Conservation (phyloP, 306 rosid genomes). For the Trifolium dubium region DNA sequence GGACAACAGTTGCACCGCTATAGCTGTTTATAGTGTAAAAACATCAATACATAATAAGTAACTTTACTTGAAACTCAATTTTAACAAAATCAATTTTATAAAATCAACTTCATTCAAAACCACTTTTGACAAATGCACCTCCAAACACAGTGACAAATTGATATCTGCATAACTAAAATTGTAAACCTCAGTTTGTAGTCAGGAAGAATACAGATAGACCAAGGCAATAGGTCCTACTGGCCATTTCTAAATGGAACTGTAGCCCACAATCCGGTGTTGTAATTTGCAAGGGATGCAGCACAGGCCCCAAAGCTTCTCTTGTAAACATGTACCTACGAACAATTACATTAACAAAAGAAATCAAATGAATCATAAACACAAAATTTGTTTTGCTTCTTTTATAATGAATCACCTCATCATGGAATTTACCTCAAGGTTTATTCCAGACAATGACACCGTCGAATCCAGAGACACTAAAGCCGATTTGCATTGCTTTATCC, state of each 20-base stretch:
- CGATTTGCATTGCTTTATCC: conserved; percentile 60
- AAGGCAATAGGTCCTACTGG: conserved; percentile 69
- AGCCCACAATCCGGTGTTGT: conserved; percentile 53
- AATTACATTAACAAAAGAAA: conserved; percentile 41
- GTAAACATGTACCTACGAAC: conserved; percentile 64
- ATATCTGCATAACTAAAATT: conserved; percentile 35
- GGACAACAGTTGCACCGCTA: too few relatives aligned
- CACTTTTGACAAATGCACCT: too few relatives aligned
- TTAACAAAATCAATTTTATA: too few relatives aligned
- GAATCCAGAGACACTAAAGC: conserved; percentile 75
- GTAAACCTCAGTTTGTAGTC: conserved; percentile 72
- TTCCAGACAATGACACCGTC: conserved; percentile 53
- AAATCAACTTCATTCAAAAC: too few relatives aligned
- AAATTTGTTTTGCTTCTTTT: background rate
- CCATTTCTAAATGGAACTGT: conserved; percentile 61
- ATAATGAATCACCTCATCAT: conserved; percentile 25
- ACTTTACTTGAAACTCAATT: too few relatives aligned
- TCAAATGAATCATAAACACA: conserved; percentile 27
- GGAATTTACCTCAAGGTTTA: conserved; percentile 66
- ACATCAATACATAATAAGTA: too few relatives aligned
- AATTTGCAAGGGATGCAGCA: conserved; percentile 87
- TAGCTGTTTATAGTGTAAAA: too few relatives aligned
- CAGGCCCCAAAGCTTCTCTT: conserved; percentile 59
- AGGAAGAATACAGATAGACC: conserved; percentile 91
- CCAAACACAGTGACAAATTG: too few relatives aligned